Evolutionary conservation across 768 basidiomycete species (phyloP).

Genomic region (Russula abietina): DNA sequence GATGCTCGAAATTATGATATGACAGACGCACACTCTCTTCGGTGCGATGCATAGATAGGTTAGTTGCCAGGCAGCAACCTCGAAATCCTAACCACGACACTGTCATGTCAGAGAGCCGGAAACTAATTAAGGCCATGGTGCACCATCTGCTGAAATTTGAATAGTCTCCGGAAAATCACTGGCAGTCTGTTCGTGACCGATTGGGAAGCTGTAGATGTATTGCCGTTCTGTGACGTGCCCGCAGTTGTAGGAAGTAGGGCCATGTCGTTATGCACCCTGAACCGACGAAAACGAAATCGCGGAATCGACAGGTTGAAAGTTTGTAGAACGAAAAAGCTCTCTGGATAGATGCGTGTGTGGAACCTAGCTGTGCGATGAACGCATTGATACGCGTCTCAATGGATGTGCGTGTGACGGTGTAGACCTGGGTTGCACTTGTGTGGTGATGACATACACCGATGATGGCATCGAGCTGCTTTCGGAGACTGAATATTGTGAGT

Average conservation of each 20-base stretch:
- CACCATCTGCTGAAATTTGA: conserved; percentile 86
- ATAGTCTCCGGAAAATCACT: conserved; percentile 71
- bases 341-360: neutral
- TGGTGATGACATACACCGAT: neutral
- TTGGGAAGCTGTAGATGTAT: conserved; percentile 18
- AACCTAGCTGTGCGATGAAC: conserved; percentile 2
- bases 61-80: conserved; percentile 92
- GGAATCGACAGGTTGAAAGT: conserved; percentile 23
- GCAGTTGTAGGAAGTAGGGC: conserved; percentile 29
- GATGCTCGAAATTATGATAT: conserved; percentile 18
- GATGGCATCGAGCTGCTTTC: conserved; percentile 1
- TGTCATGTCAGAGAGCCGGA: neutral
- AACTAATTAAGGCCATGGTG: conserved; percentile 23
- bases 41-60: conserved; percentile 92
- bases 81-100: conserved; percentile 71
- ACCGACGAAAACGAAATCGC: conserved; percentile 25
- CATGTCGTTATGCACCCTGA: conserved; percentile 26
- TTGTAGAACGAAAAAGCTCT: neutral
- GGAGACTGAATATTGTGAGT: neutral
- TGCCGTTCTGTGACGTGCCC: conserved; percentile 21
- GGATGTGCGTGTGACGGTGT: neutral
- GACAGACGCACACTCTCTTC: conserved; percentile 69
- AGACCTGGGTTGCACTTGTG: neutral
- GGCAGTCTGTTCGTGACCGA: conserved; percentile 55
- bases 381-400: conserved; percentile 11